Evolutionary conservation across 345 rosid genomes (phyloP).

Genomic region (Mangifera indica): DNA sequence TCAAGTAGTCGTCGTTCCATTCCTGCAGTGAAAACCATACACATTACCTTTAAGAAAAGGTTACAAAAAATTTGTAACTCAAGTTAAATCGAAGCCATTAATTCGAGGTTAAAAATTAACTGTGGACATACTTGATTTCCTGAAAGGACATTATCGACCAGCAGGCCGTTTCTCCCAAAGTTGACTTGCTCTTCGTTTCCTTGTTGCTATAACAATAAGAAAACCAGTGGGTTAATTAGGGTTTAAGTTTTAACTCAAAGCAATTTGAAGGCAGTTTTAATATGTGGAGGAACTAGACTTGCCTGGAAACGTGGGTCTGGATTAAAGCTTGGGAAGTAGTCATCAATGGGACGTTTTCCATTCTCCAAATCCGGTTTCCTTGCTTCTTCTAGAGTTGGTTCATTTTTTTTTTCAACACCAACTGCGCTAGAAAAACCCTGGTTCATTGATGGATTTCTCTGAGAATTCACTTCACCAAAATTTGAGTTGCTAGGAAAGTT

Average conservation of each 20-base stretch:
- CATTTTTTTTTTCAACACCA: not conserved
- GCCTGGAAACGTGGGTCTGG: slow-evolving; percentile 9
- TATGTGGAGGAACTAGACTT: not conserved
- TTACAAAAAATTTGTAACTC: not conserved
- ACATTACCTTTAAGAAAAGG: not conserved
- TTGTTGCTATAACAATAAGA: not conserved
- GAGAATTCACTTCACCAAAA: not conserved
- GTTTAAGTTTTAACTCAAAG: not conserved
- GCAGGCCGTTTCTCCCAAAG: not conserved
- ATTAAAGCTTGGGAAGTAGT: slow-evolving; percentile 8
- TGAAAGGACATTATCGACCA: not conserved
- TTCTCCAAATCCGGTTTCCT: not conserved
- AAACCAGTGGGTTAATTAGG: not conserved
- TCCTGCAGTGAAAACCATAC: slow-evolving; percentile 15
- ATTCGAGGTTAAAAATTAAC: not conserved
- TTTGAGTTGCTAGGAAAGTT: not conserved
- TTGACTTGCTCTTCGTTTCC: not conserved
- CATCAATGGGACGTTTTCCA: not conserved
- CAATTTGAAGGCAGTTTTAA: not conserved
- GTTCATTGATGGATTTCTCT: slow-evolving; percentile 6
- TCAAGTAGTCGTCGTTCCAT: slow-evolving; percentile 23
- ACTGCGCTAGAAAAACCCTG: slow-evolving; percentile 4
- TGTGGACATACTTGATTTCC: not conserved
- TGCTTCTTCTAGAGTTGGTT: slow-evolving; percentile 11
- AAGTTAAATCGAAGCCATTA: not conserved